phyloP scores from a whole-genome alignment of 306 rosid genomes.

The Erythrophleum fordii region DNA sequence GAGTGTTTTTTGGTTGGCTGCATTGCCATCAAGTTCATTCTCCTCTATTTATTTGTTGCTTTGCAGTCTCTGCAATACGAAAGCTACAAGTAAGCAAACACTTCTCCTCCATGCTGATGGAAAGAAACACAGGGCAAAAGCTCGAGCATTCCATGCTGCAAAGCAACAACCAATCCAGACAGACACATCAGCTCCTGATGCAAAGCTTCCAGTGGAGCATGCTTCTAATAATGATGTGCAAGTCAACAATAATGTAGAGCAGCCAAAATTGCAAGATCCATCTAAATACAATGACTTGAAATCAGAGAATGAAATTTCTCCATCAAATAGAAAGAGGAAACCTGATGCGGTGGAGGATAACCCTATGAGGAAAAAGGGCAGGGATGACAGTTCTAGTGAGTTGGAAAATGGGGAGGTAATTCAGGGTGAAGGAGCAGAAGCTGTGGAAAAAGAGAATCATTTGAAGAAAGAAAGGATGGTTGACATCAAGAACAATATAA shows the following conservation, averaged over 20 bases:
- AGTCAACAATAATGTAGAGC: constrained; percentile 42
- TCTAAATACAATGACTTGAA: constrained; percentile 41
- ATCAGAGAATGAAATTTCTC: constrained; percentile 43
- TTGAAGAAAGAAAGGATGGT: constrained; percentile 40
- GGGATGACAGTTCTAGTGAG: constrained; percentile 46
- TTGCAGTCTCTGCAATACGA: constrained; percentile 86
- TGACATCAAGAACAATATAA: constrained; percentile 51
- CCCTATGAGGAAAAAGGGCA: constrained; percentile 51
- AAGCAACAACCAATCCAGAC: constrained; percentile 53
- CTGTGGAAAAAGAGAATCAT: constrained; percentile 29
- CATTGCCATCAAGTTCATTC: constrained; percentile 24
- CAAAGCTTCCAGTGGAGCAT: constrained; percentile 44
- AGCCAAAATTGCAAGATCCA: constrained; percentile 44
- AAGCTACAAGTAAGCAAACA: constrained; percentile 84
- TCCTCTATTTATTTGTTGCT: constrained; percentile 23
- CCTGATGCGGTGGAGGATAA: constrained; percentile 54
- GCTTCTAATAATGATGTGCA: constrained; percentile 38
- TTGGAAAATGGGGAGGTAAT: constrained; percentile 72
- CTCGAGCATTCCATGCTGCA: constrained; percentile 72
- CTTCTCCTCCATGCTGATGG: constrained; percentile 96
- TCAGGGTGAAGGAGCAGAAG: constrained; percentile 59
- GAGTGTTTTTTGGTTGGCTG: neutral
- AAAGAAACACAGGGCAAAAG: constrained; percentile 92
- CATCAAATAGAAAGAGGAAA: constrained; percentile 72
- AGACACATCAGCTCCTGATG: constrained; percentile 51